Conservation (phyloP, 768 basidiomycete species). For the Tephrocybe sp. region DNA sequence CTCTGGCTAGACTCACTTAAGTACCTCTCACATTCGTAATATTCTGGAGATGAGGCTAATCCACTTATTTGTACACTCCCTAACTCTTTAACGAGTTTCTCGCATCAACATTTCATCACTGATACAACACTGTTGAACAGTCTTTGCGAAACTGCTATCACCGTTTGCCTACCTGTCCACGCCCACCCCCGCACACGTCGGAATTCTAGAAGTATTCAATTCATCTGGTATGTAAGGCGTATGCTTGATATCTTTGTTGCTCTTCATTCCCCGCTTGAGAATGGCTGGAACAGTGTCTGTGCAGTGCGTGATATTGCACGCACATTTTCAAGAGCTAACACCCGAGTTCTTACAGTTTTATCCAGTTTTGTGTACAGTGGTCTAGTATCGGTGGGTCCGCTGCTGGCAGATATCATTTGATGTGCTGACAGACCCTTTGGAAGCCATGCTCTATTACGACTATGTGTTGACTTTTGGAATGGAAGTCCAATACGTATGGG, state of each 20-base stretch:
- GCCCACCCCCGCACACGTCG: neutral
- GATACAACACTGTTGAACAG: neutral
- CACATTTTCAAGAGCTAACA: no score
- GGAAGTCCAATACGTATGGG: constrained; percentile 28
- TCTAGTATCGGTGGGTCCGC: constrained; percentile 13
- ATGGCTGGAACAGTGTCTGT: neutral
- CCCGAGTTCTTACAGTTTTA: constrained; percentile 5
- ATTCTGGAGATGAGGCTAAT: no score
- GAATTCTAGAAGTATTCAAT: neutral
- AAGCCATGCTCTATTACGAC: constrained; percentile 28
- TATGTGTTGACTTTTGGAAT: constrained; percentile 25
- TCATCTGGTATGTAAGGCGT: no score
- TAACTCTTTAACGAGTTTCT: no score
- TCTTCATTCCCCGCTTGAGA: neutral
- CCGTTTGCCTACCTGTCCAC: neutral
- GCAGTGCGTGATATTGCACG: neutral
- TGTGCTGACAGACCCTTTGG: neutral
- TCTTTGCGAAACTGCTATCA: neutral
- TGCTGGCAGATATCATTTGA: neutral
- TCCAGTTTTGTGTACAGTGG: constrained; percentile 18
- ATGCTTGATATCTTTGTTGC: neutral
- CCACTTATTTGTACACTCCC: no score
- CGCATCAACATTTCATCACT: no score
- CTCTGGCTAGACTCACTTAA: no score
- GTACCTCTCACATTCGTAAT: no score